Evolutionary conservation across 1,284 basidiomycete genomes (phyloP).

Genomic region (Rhizoctonia solani): DNA sequence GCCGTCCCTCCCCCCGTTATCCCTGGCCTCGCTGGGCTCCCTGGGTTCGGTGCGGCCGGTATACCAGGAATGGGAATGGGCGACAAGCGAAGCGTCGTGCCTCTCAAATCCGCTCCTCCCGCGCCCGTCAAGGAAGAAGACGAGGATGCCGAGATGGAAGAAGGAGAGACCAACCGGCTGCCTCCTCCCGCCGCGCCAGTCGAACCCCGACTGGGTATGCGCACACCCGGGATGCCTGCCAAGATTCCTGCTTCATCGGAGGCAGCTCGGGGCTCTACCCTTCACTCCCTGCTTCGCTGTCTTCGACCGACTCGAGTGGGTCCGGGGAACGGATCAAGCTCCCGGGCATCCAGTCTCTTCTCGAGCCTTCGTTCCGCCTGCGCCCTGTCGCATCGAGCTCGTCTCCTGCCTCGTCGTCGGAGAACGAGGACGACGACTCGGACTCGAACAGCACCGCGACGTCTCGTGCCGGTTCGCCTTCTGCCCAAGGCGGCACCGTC

Average conservation of each 20-base stretch:
- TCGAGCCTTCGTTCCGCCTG: conserved; percentile 30
- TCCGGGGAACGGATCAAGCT: conserved; percentile 16
- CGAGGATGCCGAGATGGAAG: conserved; percentile 16
- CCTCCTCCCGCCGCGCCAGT: conserved; percentile 3
- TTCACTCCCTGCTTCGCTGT: background rate
- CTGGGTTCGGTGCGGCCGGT: conserved; percentile 11
- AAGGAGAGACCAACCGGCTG: background rate
- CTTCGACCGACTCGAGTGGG: background rate
- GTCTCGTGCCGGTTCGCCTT: conserved; percentile 15
- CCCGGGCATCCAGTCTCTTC: conserved; percentile 14
- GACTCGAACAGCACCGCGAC: conserved; percentile 1
- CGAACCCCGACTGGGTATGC: conserved; percentile 23
- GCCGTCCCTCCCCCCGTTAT: conserved; percentile 14
- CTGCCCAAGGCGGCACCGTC: conserved; percentile 1
- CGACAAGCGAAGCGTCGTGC: conserved; percentile 22
- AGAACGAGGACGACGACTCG: conserved; percentile 13
- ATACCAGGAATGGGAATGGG: too few relatives aligned
- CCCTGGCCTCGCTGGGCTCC: background rate
- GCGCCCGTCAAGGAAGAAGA: conserved; percentile 31
- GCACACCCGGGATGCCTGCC: conserved; percentile 30
- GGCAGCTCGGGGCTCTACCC: conserved; percentile 10
- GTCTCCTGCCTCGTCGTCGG: background rate
- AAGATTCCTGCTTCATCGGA: background rate
- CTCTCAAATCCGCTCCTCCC: conserved; percentile 35
- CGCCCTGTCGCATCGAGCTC: conserved; percentile 9